phyloP scores from a whole-genome alignment of 2,329 filamentous ascomycete genomes.

The Botrytis cinerea region DNA sequence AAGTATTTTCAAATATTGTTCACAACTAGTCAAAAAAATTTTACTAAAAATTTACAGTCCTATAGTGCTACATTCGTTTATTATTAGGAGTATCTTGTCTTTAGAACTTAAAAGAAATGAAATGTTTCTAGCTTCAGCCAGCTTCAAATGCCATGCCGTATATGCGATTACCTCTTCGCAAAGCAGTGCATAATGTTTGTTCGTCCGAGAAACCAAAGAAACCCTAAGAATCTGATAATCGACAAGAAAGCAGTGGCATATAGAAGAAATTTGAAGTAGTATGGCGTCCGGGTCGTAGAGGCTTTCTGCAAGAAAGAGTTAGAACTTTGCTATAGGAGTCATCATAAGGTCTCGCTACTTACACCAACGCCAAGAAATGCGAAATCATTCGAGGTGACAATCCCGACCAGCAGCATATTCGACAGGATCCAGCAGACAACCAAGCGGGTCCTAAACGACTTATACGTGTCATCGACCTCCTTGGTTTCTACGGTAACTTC shows the following conservation, averaged over 20 bases:
- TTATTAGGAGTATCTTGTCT: too few species aligned
- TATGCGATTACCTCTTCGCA: constrained; percentile 49
- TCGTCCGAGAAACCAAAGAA: constrained; percentile 90
- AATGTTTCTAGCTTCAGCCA: neutral
- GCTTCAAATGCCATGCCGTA: neutral
- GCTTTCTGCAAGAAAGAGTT: neutral
- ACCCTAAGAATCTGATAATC: constrained; percentile 86
- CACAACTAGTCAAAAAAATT: too few species aligned
- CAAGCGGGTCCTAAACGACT: constrained; percentile 96
- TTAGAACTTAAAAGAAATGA: neutral
- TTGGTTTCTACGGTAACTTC: constrained; percentile 78
- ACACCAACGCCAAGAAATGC: constrained; percentile 83
- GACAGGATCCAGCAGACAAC: constrained; percentile 96
- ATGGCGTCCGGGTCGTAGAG: neutral
- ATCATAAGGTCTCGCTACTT: constrained; percentile 68
- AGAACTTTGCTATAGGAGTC: constrained; percentile 57
- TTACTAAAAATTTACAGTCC: too few species aligned
- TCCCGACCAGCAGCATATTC: constrained; percentile 80
- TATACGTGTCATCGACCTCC: constrained; percentile 95
- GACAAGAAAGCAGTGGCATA: constrained; percentile 85
- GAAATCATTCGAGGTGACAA: constrained; percentile 86
- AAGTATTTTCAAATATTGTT: neutral
- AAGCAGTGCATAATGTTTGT: constrained; percentile 98
- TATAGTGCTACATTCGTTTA: too few species aligned
- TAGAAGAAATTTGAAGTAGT: constrained; percentile 79